A percentile compares a stretch with the other conserved stretches of the same genome.
Evolutionary conservation across 2,329 filamentous ascomycete species (phyloP).

Genomic region (Leptographium wingfieldii): DNA sequence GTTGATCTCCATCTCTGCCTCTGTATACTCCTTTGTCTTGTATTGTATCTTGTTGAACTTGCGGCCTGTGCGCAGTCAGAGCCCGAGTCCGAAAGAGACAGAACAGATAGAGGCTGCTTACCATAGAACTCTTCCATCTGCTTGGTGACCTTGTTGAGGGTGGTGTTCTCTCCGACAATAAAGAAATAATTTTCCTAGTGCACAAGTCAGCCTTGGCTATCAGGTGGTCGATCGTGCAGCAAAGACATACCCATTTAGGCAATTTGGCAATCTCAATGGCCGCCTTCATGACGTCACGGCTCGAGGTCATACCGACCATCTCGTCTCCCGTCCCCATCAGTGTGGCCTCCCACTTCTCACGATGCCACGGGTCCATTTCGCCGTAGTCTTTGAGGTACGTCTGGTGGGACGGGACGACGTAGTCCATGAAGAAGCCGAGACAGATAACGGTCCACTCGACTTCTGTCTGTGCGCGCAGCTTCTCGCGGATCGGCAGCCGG

Average conservation of each 20-base stretch:
- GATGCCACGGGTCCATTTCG: neutral
- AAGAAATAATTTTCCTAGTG: neutral
- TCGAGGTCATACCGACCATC: neutral
- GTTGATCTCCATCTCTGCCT: neutral
- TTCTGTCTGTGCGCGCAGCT: neutral
- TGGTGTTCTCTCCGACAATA: neutral
- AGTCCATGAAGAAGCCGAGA: neutral
- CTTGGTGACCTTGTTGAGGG: neutral
- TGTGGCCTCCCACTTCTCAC: neutral
- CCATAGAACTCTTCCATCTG: neutral
- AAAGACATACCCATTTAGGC: neutral
- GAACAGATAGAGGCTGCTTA: neutral
- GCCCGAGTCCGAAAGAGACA: neutral
- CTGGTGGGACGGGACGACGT: neutral
- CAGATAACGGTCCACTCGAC: neutral
- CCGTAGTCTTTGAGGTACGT: neutral
- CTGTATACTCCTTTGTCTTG: neutral
- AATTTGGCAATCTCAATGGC: neutral
- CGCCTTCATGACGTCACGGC: neutral
- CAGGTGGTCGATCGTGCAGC: neutral
- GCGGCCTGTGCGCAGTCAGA: neutral
- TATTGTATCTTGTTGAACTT: neutral
- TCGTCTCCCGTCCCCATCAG: neutral
- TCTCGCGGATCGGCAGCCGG: neutral
- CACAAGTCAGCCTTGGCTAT: neutral